Evolutionary conservation across 805 yeast species (phyloP), one percentile per base, ranked within the genome.

Genomic region (Cyberlindnera amylophila): DNA sequence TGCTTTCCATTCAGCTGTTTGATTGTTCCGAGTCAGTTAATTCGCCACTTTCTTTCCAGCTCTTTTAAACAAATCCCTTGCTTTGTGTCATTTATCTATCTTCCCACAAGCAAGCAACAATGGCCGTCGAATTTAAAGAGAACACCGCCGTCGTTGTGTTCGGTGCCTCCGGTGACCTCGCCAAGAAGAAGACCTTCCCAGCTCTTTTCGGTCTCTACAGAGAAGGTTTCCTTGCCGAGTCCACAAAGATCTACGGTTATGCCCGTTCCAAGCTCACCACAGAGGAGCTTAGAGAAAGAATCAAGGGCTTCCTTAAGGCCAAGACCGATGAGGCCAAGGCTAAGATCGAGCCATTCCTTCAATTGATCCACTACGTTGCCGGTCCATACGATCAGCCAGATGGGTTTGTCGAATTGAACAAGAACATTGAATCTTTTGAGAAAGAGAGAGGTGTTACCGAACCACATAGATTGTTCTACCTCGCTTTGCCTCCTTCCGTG

Each of bases 161-260:
- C 56, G 97, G 97, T 40, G 97, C 97, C 34, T 86, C 95, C 17
- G 97, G 97, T 39, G 96, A 90, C 64, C 72, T 90, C 51, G 96
- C 96, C 42, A 88, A 87, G 70, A 90, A 90, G 81, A 90, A 90
- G 70, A 90, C 96, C 3, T 88, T 86, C 67, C 95, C 95, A 9
- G 91, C 93, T 4, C 66, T 86, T 16, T 85, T 84, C 55, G 95
- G 93, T 10, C 71, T 86, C 30, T 78, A 56, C 67, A 71, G 86
- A 51, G 82, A 90, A 61, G 96, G 95, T 32, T 80, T 79, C 51
- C 71, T 91, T 43, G 86, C 95, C 9, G 57, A 68, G 11, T 63
- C 81, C 23, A 80, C 85, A 30, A 78, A 79, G 58, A 87, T 93
- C 56, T 75, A 86, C 52, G 99, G 99, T 19, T 93, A 86, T 63